These are phyloP conservation scores for Cercospora citrullina DNA, from an alignment of 2,329 filamentous ascomycete species.

Conservation along the genomic window DNA sequence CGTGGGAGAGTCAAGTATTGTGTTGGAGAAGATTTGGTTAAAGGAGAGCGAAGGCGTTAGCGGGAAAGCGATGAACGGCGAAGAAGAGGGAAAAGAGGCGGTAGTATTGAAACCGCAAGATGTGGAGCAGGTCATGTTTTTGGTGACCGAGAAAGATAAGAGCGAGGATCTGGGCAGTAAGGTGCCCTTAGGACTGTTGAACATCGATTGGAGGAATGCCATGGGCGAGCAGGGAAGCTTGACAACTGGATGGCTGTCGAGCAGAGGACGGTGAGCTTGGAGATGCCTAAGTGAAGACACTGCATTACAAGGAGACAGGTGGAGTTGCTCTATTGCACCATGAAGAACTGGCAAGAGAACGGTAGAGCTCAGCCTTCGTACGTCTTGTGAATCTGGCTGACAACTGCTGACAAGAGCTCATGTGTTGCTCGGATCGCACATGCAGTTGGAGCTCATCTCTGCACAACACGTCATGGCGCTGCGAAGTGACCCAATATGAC, in stretches of 20 bases:
- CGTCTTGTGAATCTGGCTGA: too few species aligned
- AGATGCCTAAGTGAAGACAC: not conserved
- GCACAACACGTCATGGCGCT: not conserved
- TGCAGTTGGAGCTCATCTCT: not conserved
- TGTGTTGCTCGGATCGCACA: too few species aligned
- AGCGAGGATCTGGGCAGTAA: conserved; percentile 47
- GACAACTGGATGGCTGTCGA: conserved; percentile 71
- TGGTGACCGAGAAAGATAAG: conserved; percentile 49
- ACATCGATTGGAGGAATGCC: conserved; percentile 82
- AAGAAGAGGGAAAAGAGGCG: conserved; percentile 25
- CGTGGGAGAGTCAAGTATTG: conserved; percentile 78
- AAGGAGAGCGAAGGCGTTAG: conserved; percentile 34
- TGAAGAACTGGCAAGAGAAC: too few species aligned
- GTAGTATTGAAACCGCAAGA: conserved; percentile 61
- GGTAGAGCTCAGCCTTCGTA: too few species aligned
- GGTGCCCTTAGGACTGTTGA: conserved; percentile 74
- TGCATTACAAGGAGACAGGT: not conserved
- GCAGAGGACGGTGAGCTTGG: conserved; percentile 28
- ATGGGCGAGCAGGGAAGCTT: conserved; percentile 89
- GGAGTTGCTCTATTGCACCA: too few species aligned
- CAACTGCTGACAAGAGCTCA: too few species aligned
- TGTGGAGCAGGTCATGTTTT: conserved; percentile 64
- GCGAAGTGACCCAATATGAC: not conserved
- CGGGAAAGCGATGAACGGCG: conserved; percentile 38
- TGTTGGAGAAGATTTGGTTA: conserved; percentile 62